Evolutionary conservation across 768 basidiomycete species (phyloP).

Genomic region (Tubosaeta brunneosetosa): DNA sequence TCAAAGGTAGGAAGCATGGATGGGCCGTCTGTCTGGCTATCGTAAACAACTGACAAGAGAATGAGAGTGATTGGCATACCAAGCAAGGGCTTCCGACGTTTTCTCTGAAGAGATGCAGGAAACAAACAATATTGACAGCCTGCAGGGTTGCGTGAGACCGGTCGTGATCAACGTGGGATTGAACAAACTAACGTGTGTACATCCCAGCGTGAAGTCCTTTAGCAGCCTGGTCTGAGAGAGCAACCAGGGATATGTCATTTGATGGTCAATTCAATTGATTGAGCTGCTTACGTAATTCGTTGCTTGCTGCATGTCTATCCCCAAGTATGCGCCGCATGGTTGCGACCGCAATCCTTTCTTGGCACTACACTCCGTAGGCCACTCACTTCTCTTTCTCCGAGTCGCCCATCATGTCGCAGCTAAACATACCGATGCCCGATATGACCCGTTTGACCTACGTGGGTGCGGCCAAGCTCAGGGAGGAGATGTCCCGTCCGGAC

Average conservation of each 20-base stretch:
- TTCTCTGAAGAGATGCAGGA: constrained; percentile 58
- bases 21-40: constrained; percentile 57
- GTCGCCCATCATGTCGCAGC: constrained; percentile 13
- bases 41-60: background rate
- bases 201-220: constrained; percentile 22
- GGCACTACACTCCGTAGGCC: background rate
- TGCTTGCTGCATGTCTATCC: too few relatives aligned
- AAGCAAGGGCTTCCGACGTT: constrained; percentile 54
- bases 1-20: constrained; percentile 81
- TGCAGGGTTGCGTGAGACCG: constrained; percentile 28
- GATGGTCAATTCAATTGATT: background rate
- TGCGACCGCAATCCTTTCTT: too few relatives aligned
- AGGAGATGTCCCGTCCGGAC: constrained; percentile 22
- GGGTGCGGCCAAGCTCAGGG: constrained; percentile 26
- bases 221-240: background rate
- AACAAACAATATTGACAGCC: constrained; percentile 52
- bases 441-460: constrained; percentile 26
- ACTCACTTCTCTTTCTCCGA: background rate
- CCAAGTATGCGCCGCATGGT: too few relatives aligned
- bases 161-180: background rate
- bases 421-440: constrained; percentile 21
- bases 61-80: constrained; percentile 32
- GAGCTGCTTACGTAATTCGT: background rate
- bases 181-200: constrained; percentile 24
- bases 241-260: constrained; percentile 14